These are phyloP conservation scores for Hansenula lynferdii DNA, from an alignment of 1,139 yeast genomes.

Conservation along the genomic window DNA sequence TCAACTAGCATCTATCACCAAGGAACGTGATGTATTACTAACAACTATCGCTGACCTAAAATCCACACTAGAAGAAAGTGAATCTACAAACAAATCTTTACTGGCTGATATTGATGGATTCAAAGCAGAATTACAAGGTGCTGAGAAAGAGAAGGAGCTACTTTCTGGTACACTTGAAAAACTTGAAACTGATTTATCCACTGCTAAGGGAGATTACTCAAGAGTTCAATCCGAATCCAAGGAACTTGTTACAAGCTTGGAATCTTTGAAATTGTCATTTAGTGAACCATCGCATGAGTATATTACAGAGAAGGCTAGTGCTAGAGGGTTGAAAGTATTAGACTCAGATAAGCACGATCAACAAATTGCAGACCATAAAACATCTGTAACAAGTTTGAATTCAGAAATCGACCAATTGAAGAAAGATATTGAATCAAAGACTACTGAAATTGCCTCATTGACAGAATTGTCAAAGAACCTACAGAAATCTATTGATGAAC, in stretches of 20 bases:
- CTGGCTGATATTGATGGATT: neutral
- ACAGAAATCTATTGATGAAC: neutral
- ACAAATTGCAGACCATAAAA: neutral
- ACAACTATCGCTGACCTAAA: too few relatives aligned
- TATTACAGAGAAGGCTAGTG: slow-evolving; percentile 2
- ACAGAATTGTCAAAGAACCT: neutral
- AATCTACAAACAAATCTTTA: neutral
- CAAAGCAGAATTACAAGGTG: neutral
- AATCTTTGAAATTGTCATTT: neutral
- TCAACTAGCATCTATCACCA: too few relatives aligned
- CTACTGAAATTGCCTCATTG: neutral
- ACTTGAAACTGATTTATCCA: neutral
- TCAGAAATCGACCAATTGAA: neutral
- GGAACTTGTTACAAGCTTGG: neutral
- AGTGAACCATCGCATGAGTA: neutral
- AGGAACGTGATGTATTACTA: too few relatives aligned
- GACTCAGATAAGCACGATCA: neutral
- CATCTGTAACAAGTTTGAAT: neutral
- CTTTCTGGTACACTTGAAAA: neutral
- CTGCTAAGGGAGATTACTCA: neutral
- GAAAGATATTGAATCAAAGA: neutral
- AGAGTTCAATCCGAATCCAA: neutral
- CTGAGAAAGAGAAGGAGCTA: neutral
- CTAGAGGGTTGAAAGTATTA: slow-evolving; percentile 6
- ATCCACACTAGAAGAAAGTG: neutral